These are phyloP conservation scores for Jackrogersella multiformis DNA, from an alignment of 495 filamentous ascomycete species.

Conservation along the genomic window DNA sequence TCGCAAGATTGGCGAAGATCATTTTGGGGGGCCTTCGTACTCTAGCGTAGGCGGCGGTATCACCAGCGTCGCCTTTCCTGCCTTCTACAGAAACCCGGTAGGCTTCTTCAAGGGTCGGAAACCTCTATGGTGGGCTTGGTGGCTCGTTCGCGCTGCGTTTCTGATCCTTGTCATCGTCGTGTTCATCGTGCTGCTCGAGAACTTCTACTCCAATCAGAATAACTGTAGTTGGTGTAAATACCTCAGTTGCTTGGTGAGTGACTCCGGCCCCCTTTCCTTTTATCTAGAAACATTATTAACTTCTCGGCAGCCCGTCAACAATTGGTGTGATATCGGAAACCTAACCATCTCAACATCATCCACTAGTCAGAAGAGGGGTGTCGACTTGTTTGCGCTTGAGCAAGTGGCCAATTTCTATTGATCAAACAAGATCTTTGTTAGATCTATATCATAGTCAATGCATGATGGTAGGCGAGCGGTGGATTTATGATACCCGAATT, in stretches of 20 bases:
- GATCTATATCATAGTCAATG: constrained; percentile 5
- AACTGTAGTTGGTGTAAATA: constrained; percentile 93
- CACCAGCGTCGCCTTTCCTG: constrained; percentile 56
- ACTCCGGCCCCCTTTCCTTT: not conserved
- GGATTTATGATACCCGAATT: constrained; percentile 38
- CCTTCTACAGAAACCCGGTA: constrained; percentile 73
- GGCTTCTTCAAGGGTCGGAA: constrained; percentile 92
- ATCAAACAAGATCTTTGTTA: constrained; percentile 4
- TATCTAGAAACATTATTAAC: constrained; percentile 7
- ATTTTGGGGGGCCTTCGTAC: constrained; percentile 53
- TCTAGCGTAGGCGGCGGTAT: constrained; percentile 50
- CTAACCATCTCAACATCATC: constrained; percentile 32
- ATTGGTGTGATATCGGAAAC: constrained; percentile 79
- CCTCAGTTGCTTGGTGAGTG: constrained; percentile 87
- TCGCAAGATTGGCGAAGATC: constrained; percentile 75
- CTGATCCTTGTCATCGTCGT: constrained; percentile 79
- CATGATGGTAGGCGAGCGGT: constrained; percentile 5
- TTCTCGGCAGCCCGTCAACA: constrained; percentile 69
- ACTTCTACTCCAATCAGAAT: constrained; percentile 84
- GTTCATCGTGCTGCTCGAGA: constrained; percentile 84
- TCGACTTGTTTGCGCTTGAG: constrained; percentile 33
- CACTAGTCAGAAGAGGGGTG: constrained; percentile 10
- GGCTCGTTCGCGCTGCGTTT: constrained; percentile 84
- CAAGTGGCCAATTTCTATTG: constrained; percentile 22
- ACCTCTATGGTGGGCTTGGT: constrained; percentile 97